A percentile compares a stretch with the other conserved stretches of the same genome.
Evolutionary conservation across 192 early-diverging fungal genomes (phyloP).

Genomic region (Coemansia sp.): DNA sequence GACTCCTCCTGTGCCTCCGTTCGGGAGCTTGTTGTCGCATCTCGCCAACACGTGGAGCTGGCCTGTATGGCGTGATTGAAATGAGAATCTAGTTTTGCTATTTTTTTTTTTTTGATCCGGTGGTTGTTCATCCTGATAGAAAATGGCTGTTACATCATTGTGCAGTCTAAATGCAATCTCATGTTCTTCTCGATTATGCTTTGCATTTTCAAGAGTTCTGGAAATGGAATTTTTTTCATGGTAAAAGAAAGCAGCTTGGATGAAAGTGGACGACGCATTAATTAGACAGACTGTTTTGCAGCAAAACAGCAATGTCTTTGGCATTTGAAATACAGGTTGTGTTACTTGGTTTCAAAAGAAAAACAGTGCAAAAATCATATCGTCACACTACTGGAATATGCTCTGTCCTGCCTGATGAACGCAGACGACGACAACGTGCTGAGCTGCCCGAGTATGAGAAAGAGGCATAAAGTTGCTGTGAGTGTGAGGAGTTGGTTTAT

Average conservation of each 20-base stretch:
- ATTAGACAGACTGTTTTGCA: not conserved
- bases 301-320: not conserved
- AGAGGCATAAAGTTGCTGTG: not conserved
- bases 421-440: too few relatives aligned
- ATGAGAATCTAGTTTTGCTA: not conserved
- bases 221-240: not conserved
- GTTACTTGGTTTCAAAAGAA: too few relatives aligned
- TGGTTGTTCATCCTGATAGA: not conserved
- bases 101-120: not conserved
- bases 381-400: too few relatives aligned
- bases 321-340: not conserved
- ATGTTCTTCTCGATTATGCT: not conserved
- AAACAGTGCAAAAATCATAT: too few relatives aligned
- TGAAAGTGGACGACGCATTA: not conserved
- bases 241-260: not conserved
- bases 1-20: slow-evolving; percentile 26
- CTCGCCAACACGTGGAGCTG: not conserved
- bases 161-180: not conserved
- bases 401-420: too few relatives aligned
- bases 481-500: not conserved
- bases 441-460: too few relatives aligned
- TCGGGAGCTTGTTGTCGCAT: not conserved
- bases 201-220: not conserved
- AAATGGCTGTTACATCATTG: not conserved
- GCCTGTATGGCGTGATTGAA: not conserved